Base-by-base conservation (phyloP, 1,284 basidiomycete species). In the Wallemia hederae region DNA sequence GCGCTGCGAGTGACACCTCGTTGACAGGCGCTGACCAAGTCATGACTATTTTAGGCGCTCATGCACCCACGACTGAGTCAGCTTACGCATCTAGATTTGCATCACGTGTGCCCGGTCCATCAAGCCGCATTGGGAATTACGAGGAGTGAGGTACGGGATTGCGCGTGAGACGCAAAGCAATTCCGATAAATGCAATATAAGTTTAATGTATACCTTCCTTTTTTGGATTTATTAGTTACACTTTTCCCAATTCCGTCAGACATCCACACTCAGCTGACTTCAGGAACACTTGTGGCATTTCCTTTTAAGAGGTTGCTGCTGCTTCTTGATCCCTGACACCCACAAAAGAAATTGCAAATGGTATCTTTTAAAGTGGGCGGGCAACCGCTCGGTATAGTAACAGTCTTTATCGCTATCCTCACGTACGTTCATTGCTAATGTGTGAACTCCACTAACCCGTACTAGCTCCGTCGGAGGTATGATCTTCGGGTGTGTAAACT, bases 381-480 rank as follows among this genome's bases (percentile, higher is more conserved):
- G 5, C 39, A 49, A n/a, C 39, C 39, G 22, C 39, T 49, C 9
- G 39, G 39, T 7, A 49, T 49, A 11, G 39, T 49, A 7, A 49
- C 39, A 22, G 22, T 49, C 11, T 49, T 49, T n/a, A 49, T 49
- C n/a, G 39, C 39, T 22, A 11, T 49, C 5, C 22, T 49, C 5
- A 49, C 39, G 39, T 49, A 22, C 5, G 39, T n/a, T 5, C n/a
- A 9, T 33, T 33, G 5, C 3, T 5, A 49, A 17, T 22, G 5
- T 49, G 3, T 3, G 5, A 22, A n/a, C 39, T 49, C 5, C 5
- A 5, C 39, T 15, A 49, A 49, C 17, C 29, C n/a, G n/a, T 31
- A 7, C 7, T 17, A 49, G 39, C 55, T 80, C 78, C 60, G 83
- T 85, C 77, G 83, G 83, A 63, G 83, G 82, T 60, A 83, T 83